Base-by-base conservation (phyloP, 257 asterid genomes). In the Voacanga thouarsii region DNA sequence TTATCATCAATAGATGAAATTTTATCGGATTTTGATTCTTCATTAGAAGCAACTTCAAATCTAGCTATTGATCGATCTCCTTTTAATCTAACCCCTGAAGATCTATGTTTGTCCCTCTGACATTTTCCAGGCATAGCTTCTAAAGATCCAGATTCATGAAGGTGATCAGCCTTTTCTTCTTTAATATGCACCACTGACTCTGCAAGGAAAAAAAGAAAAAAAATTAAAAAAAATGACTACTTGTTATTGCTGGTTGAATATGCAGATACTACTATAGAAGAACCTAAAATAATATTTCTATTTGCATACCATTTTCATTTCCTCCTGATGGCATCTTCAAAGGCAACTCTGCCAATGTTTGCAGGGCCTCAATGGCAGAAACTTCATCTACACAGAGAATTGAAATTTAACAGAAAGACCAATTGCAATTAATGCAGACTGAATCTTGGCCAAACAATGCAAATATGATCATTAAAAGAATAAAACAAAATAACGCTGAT, bases 321-420 rank as follows among this genome's bases (percentile, higher is more conserved):
- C 85, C 94, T 76, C 72, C 77, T 28, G 89, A 77, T 47, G 94
- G 92, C 96, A 90, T 87, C 96, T 87, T 84, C 75, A 87, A 71
- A 71, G 97, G 90, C 84, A 94, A 81, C 89, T 92, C 94, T 80
- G 97, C 97, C 82, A 94, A 87, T 65, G 96, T 86, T 82, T 90
- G 92, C 84, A 94, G 81, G 56, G 97, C 97, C 65, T 86, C 96
- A 82, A 92, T 89, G 65, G 88, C 90, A 56, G 89, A 64, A 72
- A 85, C 90, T 80, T 91, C 97, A 84, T 89, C 98, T 93, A 81
- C 85, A 82, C 80, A 88, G 72, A 85, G 39, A 75, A 71, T 44
- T 78, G 51, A 30, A 59, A 71, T 28, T 69, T 47, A 51, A 16
- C 57, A 1, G 21, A 51, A 51, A 14, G 21, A 51, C 21, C 3